These are phyloP conservation scores for Flaveria brownii DNA, from an alignment of 129 eudicot genomes.

Conservation along the genomic window DNA sequence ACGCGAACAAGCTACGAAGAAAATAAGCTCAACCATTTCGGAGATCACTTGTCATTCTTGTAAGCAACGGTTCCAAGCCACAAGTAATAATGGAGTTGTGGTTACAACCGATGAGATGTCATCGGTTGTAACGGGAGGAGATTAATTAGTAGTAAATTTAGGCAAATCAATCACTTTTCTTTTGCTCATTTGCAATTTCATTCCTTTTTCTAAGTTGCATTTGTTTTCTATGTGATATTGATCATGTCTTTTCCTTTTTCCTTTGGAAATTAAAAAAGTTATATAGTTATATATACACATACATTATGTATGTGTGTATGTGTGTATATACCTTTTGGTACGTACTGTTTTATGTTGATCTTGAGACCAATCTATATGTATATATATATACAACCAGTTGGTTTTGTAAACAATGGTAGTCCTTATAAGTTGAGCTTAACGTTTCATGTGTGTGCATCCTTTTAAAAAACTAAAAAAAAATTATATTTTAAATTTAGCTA, in stretches of 20 bases:
- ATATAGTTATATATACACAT: no score
- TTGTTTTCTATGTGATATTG: slow-evolving; percentile 34
- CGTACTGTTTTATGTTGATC: slow-evolving; percentile 7
- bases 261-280: background rate
- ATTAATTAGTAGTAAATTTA: slow-evolving; percentile 16
- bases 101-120: slow-evolving; percentile 38
- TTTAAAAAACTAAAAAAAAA: no score
- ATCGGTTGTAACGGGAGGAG: slow-evolving; percentile 42
- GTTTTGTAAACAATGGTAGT: no score
- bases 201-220: slow-evolving; percentile 4
- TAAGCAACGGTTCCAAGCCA: slow-evolving; percentile 52
- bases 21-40: slow-evolving; percentile 51
- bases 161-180: background rate
- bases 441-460: no score
- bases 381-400: background rate
- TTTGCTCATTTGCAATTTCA: background rate
- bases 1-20: slow-evolving; percentile 57
- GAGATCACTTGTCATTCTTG: slow-evolving; percentile 82
- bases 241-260: slow-evolving; percentile 17
- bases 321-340: slow-evolving; percentile 34
- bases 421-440: no score
- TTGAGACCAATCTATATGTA: slow-evolving; percentile 6
- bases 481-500: no score
- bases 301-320: background rate
- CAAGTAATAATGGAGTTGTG: slow-evolving; percentile 24